phyloP scores from a whole-genome alignment of 805 yeast genomes.

The Deakozyma indianensis region DNA sequence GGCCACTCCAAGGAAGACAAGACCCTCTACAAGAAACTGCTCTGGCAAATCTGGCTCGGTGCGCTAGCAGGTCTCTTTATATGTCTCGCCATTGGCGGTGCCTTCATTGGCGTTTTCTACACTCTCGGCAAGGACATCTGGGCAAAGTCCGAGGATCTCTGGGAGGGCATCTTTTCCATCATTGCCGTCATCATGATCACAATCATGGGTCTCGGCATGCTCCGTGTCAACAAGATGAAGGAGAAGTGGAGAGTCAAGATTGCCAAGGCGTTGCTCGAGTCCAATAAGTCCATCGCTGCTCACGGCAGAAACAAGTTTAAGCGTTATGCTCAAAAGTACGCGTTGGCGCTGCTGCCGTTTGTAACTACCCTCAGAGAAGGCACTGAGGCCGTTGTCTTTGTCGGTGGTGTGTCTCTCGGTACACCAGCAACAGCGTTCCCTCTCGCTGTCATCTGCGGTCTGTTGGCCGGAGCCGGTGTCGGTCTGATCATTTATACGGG shows the following conservation, averaged over 20 bases:
- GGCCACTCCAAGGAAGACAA: constrained; percentile 30
- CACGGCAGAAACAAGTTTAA: constrained; percentile 9
- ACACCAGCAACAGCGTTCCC: constrained; percentile 67
- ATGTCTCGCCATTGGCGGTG: constrained; percentile 80
- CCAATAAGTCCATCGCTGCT: constrained; percentile 21
- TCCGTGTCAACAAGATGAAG: constrained; percentile 90
- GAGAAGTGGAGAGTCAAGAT: constrained; percentile 94
- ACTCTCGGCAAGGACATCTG: constrained; percentile 69
- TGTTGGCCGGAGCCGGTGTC: constrained; percentile 58
- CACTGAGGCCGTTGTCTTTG: constrained; percentile 88
- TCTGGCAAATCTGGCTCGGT: constrained; percentile 83
- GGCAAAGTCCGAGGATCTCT: constrained; percentile 75
- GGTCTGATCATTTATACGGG: constrained; percentile 67
- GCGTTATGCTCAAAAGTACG: constrained; percentile 49
- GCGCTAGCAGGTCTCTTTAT: constrained; percentile 54
- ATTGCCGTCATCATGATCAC: constrained; percentile 84
- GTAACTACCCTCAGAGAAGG: constrained; percentile 94
- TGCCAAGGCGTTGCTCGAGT: constrained; percentile 62
- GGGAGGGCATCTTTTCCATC: constrained; percentile 94
- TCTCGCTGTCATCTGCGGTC: constrained; percentile 79
- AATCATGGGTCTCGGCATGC: constrained; percentile 91
- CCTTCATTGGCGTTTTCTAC: constrained; percentile 89
- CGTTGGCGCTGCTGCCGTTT: constrained; percentile 81
- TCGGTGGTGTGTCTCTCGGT: constrained; percentile 84
- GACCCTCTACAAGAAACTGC: constrained; percentile 41